phyloP scores from a whole-genome alignment of 345 rosid species.

The Acer saccharum region DNA sequence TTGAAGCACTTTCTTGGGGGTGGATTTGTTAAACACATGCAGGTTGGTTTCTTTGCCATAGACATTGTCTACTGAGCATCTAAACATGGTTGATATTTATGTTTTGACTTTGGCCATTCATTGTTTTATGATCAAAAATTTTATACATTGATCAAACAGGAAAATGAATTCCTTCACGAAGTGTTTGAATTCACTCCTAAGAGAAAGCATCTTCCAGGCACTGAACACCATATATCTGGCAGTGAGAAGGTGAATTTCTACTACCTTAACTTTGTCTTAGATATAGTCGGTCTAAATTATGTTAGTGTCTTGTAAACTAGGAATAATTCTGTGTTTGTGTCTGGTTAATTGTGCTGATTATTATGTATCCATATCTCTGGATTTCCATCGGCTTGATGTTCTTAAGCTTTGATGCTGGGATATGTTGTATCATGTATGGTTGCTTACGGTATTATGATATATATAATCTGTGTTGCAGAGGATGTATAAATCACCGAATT shows the following conservation, averaged over 20 bases:
- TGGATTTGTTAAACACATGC: conserved; percentile 94
- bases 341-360: background rate
- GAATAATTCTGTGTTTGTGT: background rate
- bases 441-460: conserved; percentile 7
- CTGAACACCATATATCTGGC: conserved; percentile 42
- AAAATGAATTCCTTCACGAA: conserved; percentile 82
- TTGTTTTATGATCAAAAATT: background rate
- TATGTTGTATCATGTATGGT: background rate
- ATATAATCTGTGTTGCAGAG: conserved; percentile 47
- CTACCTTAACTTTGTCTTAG: background rate
- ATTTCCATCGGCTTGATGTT: background rate
- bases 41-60: conserved; percentile 48
- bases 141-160: conserved; percentile 45
- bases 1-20: conserved; percentile 86
- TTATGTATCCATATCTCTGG: background rate
- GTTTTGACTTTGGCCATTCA: background rate
- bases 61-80: background rate
- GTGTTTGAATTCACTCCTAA: conserved; percentile 75
- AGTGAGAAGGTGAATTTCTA: conserved; percentile 61
- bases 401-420: background rate
- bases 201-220: conserved; percentile 42
- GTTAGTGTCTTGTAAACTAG: background rate
- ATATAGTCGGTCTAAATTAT: background rate
- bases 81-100: background rate
- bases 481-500: conserved; percentile 79